Conservation (phyloP, 164 flowering plant species). For the Piper betle region DNA sequence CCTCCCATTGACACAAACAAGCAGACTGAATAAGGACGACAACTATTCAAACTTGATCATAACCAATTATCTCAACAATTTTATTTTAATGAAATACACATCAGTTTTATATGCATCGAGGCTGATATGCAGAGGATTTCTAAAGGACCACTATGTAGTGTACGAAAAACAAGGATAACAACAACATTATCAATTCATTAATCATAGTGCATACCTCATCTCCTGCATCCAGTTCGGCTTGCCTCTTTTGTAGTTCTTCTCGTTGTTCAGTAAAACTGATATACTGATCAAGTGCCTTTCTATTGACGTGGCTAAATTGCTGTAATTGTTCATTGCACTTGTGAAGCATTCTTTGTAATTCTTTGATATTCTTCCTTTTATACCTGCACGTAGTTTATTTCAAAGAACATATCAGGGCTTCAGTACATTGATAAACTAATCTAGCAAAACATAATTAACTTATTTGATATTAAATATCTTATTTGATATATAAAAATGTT, state of each 20-base stretch:
- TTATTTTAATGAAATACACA: too few relatives aligned
- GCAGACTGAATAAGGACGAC: background rate
- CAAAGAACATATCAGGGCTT: background rate
- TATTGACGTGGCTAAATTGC: slow-evolving; percentile 96
- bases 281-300: slow-evolving; percentile 97
- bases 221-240: slow-evolving; percentile 92
- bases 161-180: too few relatives aligned
- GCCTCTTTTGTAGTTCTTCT: slow-evolving; percentile 93
- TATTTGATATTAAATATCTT: too few relatives aligned
- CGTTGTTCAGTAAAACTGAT: slow-evolving; percentile 95
- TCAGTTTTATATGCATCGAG: too few relatives aligned
- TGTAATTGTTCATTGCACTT: slow-evolving; percentile 84
- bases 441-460: too few relatives aligned
- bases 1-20: too few relatives aligned
- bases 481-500: too few relatives aligned
- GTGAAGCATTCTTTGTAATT: slow-evolving; percentile 82
- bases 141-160: too few relatives aligned
- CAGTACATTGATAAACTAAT: too few relatives aligned
- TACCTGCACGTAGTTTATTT: slow-evolving; percentile 30
- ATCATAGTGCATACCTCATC: slow-evolving; percentile 58
- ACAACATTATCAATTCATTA: too few relatives aligned
- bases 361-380: slow-evolving; percentile 64
- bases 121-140: too few relatives aligned
- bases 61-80: too few relatives aligned
- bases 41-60: background rate